A percentile compares a stretch with the other conserved stretches of the same genome.
Conservation (phyloP, 1,139 yeast genomes). For the Debaryomyces singareniensis region DNA sequence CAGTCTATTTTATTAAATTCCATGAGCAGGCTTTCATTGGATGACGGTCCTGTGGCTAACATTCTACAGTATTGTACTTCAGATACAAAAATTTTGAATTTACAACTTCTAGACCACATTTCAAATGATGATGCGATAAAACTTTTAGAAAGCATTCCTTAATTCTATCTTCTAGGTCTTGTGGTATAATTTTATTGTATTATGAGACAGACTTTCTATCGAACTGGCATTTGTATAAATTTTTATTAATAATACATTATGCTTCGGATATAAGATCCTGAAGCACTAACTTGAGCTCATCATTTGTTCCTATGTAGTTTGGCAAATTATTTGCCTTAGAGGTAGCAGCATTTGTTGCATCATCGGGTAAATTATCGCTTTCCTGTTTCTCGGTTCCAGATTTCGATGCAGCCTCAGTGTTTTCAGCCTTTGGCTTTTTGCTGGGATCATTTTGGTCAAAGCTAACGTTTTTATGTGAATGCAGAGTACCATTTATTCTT, state of each 20-base stretch:
- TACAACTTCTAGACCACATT: not conserved
- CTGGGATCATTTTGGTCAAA: too few relatives aligned
- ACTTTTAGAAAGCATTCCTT: not conserved
- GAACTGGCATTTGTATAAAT: too few relatives aligned
- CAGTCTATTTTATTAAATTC: too few relatives aligned
- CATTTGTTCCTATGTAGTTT: conserved; percentile 52
- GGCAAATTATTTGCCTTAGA: not conserved
- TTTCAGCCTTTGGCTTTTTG: too few relatives aligned
- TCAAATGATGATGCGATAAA: not conserved
- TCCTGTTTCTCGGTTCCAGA: not conserved
- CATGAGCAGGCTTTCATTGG: too few relatives aligned
- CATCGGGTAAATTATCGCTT: not conserved
- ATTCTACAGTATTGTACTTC: not conserved
- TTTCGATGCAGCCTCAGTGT: too few relatives aligned
- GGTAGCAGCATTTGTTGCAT: not conserved
- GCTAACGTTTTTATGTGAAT: too few relatives aligned
- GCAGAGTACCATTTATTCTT: too few relatives aligned
- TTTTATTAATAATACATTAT: conserved; percentile 17
- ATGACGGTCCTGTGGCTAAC: too few relatives aligned
- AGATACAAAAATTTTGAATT: not conserved
- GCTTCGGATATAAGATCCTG: conserved; percentile 46
- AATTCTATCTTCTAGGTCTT: too few relatives aligned
- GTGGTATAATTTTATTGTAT: too few relatives aligned
- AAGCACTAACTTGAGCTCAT: conserved; percentile 66
- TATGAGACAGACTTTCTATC: too few relatives aligned